These are phyloP conservation scores for Cystoisospora suis DNA, from an alignment of 169 alveolate genomes.

Conservation along the genomic window DNA sequence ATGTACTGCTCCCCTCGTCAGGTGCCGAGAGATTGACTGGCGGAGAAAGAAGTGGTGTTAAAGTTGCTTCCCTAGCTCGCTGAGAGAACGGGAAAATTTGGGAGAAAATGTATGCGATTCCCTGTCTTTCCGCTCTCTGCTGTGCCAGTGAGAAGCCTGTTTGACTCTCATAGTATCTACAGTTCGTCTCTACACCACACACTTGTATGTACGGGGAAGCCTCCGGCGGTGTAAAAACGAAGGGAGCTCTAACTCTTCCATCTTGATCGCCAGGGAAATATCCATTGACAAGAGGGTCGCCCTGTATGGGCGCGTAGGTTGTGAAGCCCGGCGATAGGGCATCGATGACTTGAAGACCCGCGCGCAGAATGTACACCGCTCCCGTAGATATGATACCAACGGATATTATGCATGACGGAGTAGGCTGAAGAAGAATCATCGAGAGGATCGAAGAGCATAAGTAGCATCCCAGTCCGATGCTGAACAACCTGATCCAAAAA, in stretches of 20 bases:
- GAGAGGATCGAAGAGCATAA: constrained; percentile 23
- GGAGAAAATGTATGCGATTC: too few species aligned
- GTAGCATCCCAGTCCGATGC: constrained; percentile 23
- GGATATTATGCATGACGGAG: neutral
- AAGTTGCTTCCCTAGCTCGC: too few species aligned
- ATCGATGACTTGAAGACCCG: neutral
- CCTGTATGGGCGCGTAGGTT: neutral
- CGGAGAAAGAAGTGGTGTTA: too few species aligned
- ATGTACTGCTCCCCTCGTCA: too few species aligned
- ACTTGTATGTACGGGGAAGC: neutral
- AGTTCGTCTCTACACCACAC: neutral
- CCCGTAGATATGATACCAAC: constrained; percentile 11
- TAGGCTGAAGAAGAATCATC: constrained; percentile 15
- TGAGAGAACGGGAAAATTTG: too few species aligned
- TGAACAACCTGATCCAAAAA: constrained; percentile 5
- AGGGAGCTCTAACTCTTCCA: too few species aligned
- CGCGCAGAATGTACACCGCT: neutral
- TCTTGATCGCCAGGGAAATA: neutral
- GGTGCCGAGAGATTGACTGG: too few species aligned
- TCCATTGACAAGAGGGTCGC: neutral
- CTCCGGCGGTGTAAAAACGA: neutral
- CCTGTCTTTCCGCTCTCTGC: too few species aligned
- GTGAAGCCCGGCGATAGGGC: neutral
- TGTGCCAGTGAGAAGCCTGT: too few species aligned
- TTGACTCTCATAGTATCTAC: neutral